A percentile compares a stretch with the other conserved stretches of the same genome.
These are phyloP conservation scores for Trichoderma atrobrunneum DNA, from an alignment of 2,329 filamentous ascomycete species.

Conservation along the genomic window DNA sequence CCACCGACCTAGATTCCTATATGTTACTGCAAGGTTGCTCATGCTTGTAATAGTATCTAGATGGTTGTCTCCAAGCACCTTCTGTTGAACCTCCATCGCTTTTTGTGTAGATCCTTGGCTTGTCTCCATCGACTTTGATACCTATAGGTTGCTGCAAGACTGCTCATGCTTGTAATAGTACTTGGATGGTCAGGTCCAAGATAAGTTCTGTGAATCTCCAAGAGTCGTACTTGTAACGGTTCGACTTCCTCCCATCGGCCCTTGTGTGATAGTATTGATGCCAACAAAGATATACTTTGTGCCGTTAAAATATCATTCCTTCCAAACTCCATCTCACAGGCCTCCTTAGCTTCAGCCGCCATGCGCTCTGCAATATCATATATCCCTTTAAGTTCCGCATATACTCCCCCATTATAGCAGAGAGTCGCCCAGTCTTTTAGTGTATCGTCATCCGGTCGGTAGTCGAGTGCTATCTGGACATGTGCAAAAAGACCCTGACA, in stretches of 20 bases:
- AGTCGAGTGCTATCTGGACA: background rate
- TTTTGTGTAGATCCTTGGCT: no score
- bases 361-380: constrained; percentile 1
- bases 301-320: background rate
- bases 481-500: background rate
- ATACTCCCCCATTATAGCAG: background rate
- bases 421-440: background rate
- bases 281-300: background rate
- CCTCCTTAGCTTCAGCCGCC: background rate
- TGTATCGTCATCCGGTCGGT: background rate
- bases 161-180: no score
- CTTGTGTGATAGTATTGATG: no score
- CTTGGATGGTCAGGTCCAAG: no score
- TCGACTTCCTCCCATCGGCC: no score
- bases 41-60: background rate
- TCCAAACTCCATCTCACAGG: background rate
- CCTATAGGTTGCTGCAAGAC: no score
- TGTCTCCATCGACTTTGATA: no score
- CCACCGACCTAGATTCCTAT: background rate
- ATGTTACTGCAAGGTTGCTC: background rate
- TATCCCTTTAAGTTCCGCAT: constrained; percentile 1
- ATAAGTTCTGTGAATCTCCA: no score
- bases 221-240: no score
- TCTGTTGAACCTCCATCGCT: no score
- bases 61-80: background rate